These are phyloP conservation scores for Areca catechu DNA, from an alignment of 176 grass and related monocot species.

Conservation along the genomic window DNA sequence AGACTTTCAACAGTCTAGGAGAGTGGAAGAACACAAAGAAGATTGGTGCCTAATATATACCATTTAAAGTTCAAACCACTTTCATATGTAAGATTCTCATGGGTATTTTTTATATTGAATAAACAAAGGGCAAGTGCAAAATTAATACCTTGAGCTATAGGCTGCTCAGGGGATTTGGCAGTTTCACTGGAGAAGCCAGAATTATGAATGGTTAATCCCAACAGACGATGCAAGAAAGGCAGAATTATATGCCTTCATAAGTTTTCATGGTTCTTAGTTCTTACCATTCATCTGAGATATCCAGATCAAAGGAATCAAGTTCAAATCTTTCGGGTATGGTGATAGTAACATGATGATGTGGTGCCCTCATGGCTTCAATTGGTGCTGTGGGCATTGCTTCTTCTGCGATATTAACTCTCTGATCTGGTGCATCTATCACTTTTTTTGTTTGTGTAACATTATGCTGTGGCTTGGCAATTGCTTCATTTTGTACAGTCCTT, in stretches of 20 bases:
- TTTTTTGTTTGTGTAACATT: constrained; percentile 18
- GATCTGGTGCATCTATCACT: constrained; percentile 9
- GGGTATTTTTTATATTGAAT: too few species aligned
- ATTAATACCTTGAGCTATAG: constrained; percentile 37
- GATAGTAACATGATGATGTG: constrained; percentile 31
- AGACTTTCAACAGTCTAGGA: too few species aligned
- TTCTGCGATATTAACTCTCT: constrained; percentile 7
- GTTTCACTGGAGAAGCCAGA: constrained; percentile 34
- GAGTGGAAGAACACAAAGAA: too few species aligned
- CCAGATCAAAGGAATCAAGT: constrained; percentile 83
- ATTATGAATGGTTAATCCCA: neutral
- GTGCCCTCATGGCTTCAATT: constrained; percentile 26
- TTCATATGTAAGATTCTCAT: too few species aligned
- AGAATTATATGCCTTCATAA: constrained; percentile 1
- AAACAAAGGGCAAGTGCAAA: constrained; percentile 18
- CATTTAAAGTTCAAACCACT: too few species aligned
- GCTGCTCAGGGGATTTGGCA: constrained; percentile 38
- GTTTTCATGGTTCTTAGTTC: constrained; percentile 15
- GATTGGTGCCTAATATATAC: too few species aligned
- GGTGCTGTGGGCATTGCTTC: constrained; percentile 22
- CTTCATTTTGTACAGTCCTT: constrained; percentile 6
- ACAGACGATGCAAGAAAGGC: neutral
- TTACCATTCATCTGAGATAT: constrained; percentile 63
- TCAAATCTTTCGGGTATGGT: constrained; percentile 66
- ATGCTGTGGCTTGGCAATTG: constrained; percentile 2